Conservation (phyloP, 352 stramenopile genomes). For the Globisporangium cylindrosporum region DNA sequence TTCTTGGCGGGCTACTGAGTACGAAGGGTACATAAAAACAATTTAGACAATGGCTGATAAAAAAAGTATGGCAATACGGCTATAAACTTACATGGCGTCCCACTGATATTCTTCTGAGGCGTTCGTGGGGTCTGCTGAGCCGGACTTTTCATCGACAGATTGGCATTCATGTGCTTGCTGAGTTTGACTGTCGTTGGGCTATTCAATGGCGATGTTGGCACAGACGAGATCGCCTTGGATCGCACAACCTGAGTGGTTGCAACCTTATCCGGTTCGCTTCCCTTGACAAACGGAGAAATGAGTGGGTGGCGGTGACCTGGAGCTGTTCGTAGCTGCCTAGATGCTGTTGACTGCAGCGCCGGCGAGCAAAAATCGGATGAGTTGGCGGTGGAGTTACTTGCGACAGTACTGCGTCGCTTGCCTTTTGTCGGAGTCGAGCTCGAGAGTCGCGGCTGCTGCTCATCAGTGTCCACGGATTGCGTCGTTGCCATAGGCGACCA, state of each 20-base stretch:
- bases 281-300: conserved; percentile 17
- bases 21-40: background rate
- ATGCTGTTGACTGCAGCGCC: background rate
- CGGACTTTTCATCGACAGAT: conserved; percentile 41
- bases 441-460: background rate
- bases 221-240: conserved; percentile 9
- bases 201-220: conserved; percentile 27
- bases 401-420: background rate
- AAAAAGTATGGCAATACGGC: background rate
- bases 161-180: conserved; percentile 33
- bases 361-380: conserved; percentile 9
- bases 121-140: conserved; percentile 7
- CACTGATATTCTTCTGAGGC: conserved; percentile 9
- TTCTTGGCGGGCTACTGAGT: conserved; percentile 14
- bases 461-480: background rate
- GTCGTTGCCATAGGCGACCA: background rate
- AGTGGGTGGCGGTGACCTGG: conserved; percentile 6
- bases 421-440: background rate
- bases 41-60: no score
- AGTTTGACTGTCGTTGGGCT: conserved; percentile 39
- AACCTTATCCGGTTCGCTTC: conserved; percentile 5
- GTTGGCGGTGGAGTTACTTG: background rate
- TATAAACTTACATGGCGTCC: conserved; percentile 13
- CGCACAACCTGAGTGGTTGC: background rate
- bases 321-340: conserved; percentile 1